Evolutionary conservation across 768 basidiomycete species (phyloP), one percentile per base, ranked within the genome.

Genomic region (Gautieria morchelliformis): DNA sequence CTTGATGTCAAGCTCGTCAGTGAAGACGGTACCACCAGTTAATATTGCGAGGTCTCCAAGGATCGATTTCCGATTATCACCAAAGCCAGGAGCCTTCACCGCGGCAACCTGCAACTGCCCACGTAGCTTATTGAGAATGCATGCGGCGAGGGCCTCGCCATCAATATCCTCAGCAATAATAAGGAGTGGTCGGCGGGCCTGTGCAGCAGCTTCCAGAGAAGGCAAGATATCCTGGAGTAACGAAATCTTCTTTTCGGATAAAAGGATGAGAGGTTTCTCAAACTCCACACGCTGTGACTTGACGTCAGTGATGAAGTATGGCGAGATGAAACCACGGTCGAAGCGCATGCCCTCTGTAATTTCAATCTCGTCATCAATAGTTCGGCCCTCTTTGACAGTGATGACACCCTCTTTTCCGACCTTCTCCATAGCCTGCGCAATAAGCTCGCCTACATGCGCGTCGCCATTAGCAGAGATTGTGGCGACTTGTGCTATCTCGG

Each of bases 271-370:
- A 15, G 95, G 95, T 74, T 97, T 98, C 76, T 99, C 95, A 62
- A 96, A 89, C 70, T 98, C 94, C 76, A 87, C 88, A 70, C 89
- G 92, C 70, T 97, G 95, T 45, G 80, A 68, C 82, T 98, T 97
- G 78, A 94, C 89, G 75, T 99, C 93, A 62, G 95, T 98, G 73
- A 99, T 84, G 71, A 98, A 96, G 82, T 97, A 97, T 0, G 94
- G 92, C 1, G 90, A 93, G 74, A 97, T 95, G 80, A 83, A 99
- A 22, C 95, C 95, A 54, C 95, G 89, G 82, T 99, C 95, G 75
- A 99, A 97, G 66, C 93, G 85, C 95, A 99, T 99, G 72, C 95
- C 95, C 75, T 99, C 95, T 27, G 95, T 97, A 66, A 99, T 93
- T 71, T 99, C 95, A 68, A 97, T 97, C 73, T 96, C 93, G 68